Base-by-base conservation (phyloP, 2,329 filamentous ascomycete species). In the Pochonia chlamydosporia region DNA sequence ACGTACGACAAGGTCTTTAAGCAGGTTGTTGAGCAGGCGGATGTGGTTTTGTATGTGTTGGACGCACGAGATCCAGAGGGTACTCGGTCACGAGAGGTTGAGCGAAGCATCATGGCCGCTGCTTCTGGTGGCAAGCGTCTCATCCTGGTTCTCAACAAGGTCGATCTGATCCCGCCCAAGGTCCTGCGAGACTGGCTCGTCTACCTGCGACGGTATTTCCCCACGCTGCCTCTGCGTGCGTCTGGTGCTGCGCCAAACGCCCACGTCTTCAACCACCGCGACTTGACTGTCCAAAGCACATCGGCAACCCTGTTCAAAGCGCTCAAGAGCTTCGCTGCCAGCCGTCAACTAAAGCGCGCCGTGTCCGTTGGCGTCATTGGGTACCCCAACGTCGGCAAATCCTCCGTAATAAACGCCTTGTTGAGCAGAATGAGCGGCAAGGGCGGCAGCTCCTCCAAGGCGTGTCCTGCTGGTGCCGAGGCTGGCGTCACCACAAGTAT, bases 1-100 rank as follows among this genome's bases (percentile, higher is more conserved):
- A 88, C 89, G 46, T 96, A 92, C 68, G 90, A 96, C 77, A 96
- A 95, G 74, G 83, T 95, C 58, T 96, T 96, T 78, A 96, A 96
- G 74, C 81, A 89, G 62, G 90, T 96, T 14, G 83, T 95, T 28
- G 88, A 95, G 52, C 81, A 87, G 52, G 87, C 91, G 43, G 91
- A 96, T 63, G 90, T 96, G 24, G 78, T 96, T 30, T 81, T 96
- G 44, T 96, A 96, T 68, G 89, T 96, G 43, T 81, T 96, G 48
- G 91, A 96, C 62, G 91, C 92, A 46, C 83, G 91, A 57, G 90
- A 96, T 60, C 91, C 91, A 1, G 87, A 95, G 64, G 89, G 89
- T 49, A 96, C 91, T 25, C 80, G 91, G 54, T 96, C 91, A 31
- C 87, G 85, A 63, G 89, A 95, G 55, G 86, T 96, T 39, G 91